Base-by-base conservation (phyloP, 2,329 filamentous ascomycete genomes). In the Sclerotinia sclerotiorum region DNA sequence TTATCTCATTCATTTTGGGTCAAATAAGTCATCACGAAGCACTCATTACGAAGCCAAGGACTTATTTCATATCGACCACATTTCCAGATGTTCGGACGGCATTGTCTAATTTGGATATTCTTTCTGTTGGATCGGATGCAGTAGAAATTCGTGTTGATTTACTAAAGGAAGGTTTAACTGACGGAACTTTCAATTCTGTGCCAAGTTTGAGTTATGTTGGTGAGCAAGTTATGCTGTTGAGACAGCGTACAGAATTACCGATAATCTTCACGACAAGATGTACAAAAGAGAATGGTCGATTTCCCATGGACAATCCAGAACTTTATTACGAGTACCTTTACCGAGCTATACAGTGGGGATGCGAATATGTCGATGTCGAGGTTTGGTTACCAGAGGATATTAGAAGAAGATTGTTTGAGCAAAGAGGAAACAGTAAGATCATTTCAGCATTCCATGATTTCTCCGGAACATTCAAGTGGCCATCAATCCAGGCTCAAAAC, bases 371-470 rank as follows among this genome's bases (percentile, higher is more conserved):
- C 71, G 92, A 97, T 75, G 92, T 96, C 65, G 92, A 96, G 80
- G 81, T 96, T 51, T 95, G 92, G 91, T 84, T 96, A 49, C 92
- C 92, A 0, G 91, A 94, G 77, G 82, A 86, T 8, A 91, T 96
- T 68, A 84, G 92, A 71, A 83, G 83, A 71, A 84, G 82, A 69
- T 80, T 96, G 13, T 90, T 87, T 65, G 86, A 90, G 73, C 84
- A 86, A 66, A 89, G 90, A 72, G 92, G 92, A 2, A 91, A 88
- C 79, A 94, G 90, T 75, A 90, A 89, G 72, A 93, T 97, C 79
- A 93, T 96, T 82, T 94, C 92, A n/a, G 92, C 93, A 17, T 95
- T 94, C 75, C 93, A 96, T 78, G 92, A 95, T 80, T 94, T 94
- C 76, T 93, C 91, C 0, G 91, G 92, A 1, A 89, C 83, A 0